Percentiles rank a stretch among this genome's conserved stretches.
These are phyloP conservation scores for Penicillium antarcticum DNA, from an alignment of 495 filamentous ascomycete species.

Conservation along the genomic window DNA sequence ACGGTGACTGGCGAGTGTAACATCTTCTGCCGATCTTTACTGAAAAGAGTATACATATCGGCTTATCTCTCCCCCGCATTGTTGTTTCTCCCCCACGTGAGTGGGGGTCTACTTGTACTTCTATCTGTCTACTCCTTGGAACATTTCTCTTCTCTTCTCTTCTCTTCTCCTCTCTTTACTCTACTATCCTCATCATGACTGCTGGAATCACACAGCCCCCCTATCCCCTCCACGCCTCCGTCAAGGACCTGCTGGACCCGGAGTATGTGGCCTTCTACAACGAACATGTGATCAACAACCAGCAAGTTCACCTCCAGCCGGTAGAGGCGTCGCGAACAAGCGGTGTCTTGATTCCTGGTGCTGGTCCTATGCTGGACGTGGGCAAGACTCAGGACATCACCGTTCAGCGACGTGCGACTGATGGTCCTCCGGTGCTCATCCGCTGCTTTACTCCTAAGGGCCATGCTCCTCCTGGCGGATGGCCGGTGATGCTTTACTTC, in stretches of 20 bases:
- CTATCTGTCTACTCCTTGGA: background rate
- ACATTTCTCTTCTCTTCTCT: background rate
- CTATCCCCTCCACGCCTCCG: constrained; percentile 52
- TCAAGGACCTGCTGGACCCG: constrained; percentile 44
- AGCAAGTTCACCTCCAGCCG: constrained; percentile 51
- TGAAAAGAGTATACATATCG: background rate
- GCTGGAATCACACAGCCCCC: constrained; percentile 38
- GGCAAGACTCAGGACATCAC: constrained; percentile 47
- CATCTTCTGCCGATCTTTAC: background rate
- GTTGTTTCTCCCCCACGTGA: background rate
- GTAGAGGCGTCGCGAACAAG: constrained; percentile 49
- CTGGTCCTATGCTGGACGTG: constrained; percentile 47
- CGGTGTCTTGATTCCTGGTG: constrained; percentile 53
- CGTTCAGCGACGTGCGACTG: constrained; percentile 43
- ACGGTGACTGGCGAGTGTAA: background rate
- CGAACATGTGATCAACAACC: constrained; percentile 46
- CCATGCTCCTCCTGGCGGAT: constrained; percentile 40
- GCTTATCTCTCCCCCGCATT: constrained; percentile 8
- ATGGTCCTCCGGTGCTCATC: constrained; percentile 44
- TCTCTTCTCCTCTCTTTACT: background rate
- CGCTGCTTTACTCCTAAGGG: constrained; percentile 49
- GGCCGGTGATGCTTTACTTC: constrained; percentile 55
- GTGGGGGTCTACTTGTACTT: constrained; percentile 1
- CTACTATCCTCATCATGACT: constrained; percentile 31
- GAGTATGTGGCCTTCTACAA: constrained; percentile 56